Conservation (phyloP, 2,329 filamentous ascomycete species). For the Dothistroma pini region DNA sequence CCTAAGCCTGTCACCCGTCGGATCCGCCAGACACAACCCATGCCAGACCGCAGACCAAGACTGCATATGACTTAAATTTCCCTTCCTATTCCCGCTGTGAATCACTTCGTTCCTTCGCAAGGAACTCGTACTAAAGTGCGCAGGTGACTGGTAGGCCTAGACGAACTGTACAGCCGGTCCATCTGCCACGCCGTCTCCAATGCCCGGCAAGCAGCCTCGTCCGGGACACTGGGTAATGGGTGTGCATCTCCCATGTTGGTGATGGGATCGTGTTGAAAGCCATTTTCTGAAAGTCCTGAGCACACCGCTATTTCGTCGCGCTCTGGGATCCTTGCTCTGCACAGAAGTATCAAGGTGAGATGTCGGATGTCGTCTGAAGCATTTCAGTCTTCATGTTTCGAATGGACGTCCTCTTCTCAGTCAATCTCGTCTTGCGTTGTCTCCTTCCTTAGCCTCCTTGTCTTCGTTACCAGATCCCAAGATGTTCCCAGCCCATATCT, state of each 20-base stretch:
- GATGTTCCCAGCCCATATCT: slow-evolving; percentile 32
- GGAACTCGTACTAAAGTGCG: not conserved
- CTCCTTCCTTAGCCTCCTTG: not conserved
- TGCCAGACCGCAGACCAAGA: not conserved
- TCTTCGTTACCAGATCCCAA: slow-evolving; percentile 20
- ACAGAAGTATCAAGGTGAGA: not conserved
- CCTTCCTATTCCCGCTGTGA: not conserved
- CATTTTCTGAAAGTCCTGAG: no score
- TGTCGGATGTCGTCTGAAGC: not conserved
- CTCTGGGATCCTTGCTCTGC: no score
- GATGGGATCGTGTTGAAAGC: no score
- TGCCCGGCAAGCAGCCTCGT: no score
- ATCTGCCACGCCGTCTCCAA: no score
- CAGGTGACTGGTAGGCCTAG: no score
- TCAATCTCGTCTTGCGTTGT: not conserved
- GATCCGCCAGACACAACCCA: not conserved
- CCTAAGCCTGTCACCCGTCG: not conserved
- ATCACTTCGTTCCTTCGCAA: not conserved
- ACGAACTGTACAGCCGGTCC: no score
- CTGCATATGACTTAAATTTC: not conserved
- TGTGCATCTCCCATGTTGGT: no score
- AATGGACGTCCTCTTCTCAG: not conserved
- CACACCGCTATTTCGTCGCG: no score
- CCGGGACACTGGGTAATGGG: no score
- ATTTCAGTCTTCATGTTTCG: not conserved